Evolutionary conservation across 2,329 filamentous ascomycete genomes (phyloP), one percentile per base, ranked within the genome.

Genomic region (Pseudogymnoascus sp.): DNA sequence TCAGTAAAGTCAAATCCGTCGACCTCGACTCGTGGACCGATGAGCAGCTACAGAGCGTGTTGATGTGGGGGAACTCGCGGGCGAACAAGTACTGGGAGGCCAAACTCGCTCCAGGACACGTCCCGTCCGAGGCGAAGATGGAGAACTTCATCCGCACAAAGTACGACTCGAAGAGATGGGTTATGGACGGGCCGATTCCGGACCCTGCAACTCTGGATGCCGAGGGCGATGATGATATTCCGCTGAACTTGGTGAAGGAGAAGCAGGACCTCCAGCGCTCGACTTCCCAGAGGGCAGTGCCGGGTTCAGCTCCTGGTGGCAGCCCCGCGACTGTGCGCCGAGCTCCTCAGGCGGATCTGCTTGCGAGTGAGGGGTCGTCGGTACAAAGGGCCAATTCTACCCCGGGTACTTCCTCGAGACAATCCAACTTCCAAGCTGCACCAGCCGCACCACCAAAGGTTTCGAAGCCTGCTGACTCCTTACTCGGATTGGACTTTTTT

Each of bases 131-230:
- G 79, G 85, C 90, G 69, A 99, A 99, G 83, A 97, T 99, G 70
- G 95, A 99, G 83, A 99, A 97, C 81, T 99, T 99, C 73, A 97
- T 99, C 71, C 88, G 95, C 69, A 99, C 96, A 63, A 99, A 99
- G 77, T 99, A 99, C 77, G 95, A 99, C 76, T 89, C 95, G 62
- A 97, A 96, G 84, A 84, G 96, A 78, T 99, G 95, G 95, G 89
- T 92, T n/a, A 97, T 97, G 93, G 95, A 99, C 65, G 95, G 95
- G 1, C 87, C 87, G 4, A 93, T 96, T 73, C 96, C 96, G 4
- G 92, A 97, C 74, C 95, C 96, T n/a, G 83, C 90, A 2, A 90
- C 89, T 1, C 78, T 99, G 61, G 91, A 96, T 73, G 86, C 80
- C 12, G 90, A 91, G 14, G 92, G 87, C 62, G 93, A 97, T 71